Percentiles rank a stretch among this genome's conserved stretches.
Conservation (phyloP, 2,329 filamentous ascomycete genomes). For the Sclerotinia subarctica region DNA sequence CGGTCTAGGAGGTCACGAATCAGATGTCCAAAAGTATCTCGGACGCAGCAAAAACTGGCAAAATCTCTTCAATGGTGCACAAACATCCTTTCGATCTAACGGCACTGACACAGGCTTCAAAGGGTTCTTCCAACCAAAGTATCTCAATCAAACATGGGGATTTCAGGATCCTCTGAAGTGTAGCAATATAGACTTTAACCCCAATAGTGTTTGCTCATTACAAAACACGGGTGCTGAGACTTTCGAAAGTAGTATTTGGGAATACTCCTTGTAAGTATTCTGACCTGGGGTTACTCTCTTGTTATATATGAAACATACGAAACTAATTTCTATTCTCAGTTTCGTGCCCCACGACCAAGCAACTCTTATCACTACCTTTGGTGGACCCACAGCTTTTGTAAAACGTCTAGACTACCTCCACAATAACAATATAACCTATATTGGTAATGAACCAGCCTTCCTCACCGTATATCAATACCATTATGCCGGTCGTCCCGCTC, state of each 20-base stretch:
- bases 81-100: constrained; percentile 49
- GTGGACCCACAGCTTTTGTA: constrained; percentile 56
- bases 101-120: constrained; percentile 60
- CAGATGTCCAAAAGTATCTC: constrained; percentile 43
- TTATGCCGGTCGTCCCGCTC: constrained; percentile 55
- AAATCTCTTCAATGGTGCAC: constrained; percentile 56
- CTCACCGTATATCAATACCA: constrained; percentile 67
- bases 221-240: constrained; percentile 51
- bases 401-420: constrained; percentile 63
- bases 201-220: constrained; percentile 33
- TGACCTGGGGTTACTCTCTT: background rate
- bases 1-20: constrained; percentile 51
- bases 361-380: constrained; percentile 55
- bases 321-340: constrained; percentile 21
- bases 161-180: constrained; percentile 66
- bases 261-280: constrained; percentile 49
- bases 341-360: constrained; percentile 51
- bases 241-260: constrained; percentile 70
- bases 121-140: constrained; percentile 68
- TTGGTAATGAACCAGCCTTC: constrained; percentile 64
- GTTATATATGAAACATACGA: background rate
- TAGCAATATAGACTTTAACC: constrained; percentile 41
- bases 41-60: constrained; percentile 50
- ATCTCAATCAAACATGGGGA: constrained; percentile 64
- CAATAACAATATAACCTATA: constrained; percentile 58